Evolutionary conservation across 108 stramenopile genomes (phyloP).

Genomic region (Heterococcus sp.): DNA sequence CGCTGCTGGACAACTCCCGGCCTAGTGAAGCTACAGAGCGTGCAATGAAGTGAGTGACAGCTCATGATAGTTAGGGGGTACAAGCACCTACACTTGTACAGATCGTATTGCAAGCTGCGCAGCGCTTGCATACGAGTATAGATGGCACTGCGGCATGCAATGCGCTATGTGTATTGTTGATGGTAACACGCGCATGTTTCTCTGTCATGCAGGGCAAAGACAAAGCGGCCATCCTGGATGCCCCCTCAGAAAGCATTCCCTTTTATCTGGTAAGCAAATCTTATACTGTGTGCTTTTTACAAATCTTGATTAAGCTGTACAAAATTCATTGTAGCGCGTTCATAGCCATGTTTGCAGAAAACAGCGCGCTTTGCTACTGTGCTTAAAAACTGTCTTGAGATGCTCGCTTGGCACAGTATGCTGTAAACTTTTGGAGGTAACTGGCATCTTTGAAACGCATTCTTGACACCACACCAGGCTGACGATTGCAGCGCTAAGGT

Average conservation of each 20-base stretch:
- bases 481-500: conserved; percentile 71
- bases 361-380: neutral
- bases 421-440: neutral
- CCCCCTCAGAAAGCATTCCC: conserved; percentile 85
- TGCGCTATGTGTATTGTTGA: too few species aligned
- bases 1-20: neutral
- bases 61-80: too few species aligned
- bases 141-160: too few species aligned
- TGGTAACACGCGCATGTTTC: too few species aligned
- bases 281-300: neutral
- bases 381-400: neutral
- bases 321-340: neutral
- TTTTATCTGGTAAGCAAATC: conserved; percentile 69
- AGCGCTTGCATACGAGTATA: neutral
- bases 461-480: neutral
- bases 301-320: neutral
- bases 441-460: neutral
- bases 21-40: neutral
- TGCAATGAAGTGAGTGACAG: neutral
- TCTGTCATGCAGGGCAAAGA: neutral
- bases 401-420: neutral
- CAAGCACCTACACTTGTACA: too few species aligned
- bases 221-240: conserved; percentile 53
- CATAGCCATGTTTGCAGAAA: neutral
- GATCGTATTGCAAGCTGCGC: too few species aligned